Percentiles rank a stretch among this genome's conserved stretches.
These are phyloP conservation scores for Populus euphratica DNA, from an alignment of 345 rosid genomes.

Conservation along the genomic window DNA sequence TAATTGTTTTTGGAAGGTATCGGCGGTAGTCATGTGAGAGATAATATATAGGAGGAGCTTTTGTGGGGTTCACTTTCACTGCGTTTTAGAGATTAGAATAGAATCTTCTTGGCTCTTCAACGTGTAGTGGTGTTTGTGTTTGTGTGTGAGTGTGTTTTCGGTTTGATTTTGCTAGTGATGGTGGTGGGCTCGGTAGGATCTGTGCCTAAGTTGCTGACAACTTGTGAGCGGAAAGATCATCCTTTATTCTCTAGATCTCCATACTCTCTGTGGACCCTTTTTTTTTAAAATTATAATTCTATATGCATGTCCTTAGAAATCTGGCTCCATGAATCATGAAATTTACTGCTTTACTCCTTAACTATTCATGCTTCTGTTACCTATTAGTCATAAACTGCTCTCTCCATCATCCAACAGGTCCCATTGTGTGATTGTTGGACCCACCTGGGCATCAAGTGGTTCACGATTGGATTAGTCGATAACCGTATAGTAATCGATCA, in stretches of 20 bases:
- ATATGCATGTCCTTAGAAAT: background rate
- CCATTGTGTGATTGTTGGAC: conserved; percentile 20
- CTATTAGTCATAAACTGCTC: conserved; percentile 15
- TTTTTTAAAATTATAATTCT: background rate
- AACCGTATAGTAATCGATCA: background rate
- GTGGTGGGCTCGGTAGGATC: conserved; percentile 52
- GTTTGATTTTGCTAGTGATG: conserved; percentile 21
- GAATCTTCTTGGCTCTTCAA: conserved; percentile 52
- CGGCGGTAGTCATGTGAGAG: conserved; percentile 51
- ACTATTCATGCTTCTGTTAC: conserved; percentile 4
- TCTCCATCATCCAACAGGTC: conserved; percentile 21
- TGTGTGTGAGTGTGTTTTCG: background rate
- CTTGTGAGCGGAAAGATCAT: conserved; percentile 21
- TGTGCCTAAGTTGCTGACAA: conserved; percentile 48
- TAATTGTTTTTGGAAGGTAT: conserved; percentile 19
- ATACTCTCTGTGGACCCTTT: conserved; percentile 12
- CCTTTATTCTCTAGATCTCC: conserved; percentile 36
- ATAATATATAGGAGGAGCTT: background rate
- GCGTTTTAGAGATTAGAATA: conserved; percentile 47
- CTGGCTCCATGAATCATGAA: conserved; percentile 6
- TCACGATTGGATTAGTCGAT: conserved; percentile 2
- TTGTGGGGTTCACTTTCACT: conserved; percentile 47
- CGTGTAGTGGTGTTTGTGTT: conserved; percentile 14
- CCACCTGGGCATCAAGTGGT: conserved; percentile 15
- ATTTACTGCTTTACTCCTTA: conserved; percentile 4